phyloP scores from a whole-genome alignment of 2,329 filamentous ascomycete genomes.

The Trichoderma atroviride region DNA sequence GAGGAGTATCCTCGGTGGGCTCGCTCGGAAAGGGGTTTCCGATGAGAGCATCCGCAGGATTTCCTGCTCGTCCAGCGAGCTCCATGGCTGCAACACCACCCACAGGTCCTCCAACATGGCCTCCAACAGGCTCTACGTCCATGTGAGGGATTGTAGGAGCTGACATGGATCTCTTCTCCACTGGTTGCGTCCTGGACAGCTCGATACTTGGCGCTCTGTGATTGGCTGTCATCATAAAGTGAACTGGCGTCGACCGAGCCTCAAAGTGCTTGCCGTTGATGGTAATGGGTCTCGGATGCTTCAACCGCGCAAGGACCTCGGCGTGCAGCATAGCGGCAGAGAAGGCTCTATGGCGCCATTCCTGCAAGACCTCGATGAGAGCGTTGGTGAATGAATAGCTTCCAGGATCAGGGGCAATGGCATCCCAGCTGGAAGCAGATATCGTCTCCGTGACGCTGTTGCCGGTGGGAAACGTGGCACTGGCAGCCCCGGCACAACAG shows the following conservation, averaged over 20 bases:
- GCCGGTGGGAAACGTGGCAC: slow-evolving; percentile 60
- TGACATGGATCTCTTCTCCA: slow-evolving; percentile 32
- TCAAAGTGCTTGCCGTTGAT: slow-evolving; percentile 62
- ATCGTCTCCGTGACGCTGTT: slow-evolving; percentile 64
- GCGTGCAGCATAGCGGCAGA: slow-evolving; percentile 65
- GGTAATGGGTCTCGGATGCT: slow-evolving; percentile 60
- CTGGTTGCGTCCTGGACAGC: slow-evolving; percentile 44
- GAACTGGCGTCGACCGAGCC: slow-evolving; percentile 60
- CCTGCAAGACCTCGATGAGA: slow-evolving; percentile 60
- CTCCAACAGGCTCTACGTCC: slow-evolving; percentile 22
- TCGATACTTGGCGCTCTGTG: slow-evolving; percentile 62
- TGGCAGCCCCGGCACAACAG: slow-evolving; percentile 63
- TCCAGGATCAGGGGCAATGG: slow-evolving; percentile 61
- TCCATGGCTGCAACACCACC: background rate
- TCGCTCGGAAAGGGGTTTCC: slow-evolving; percentile 42
- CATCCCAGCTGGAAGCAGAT: slow-evolving; percentile 64
- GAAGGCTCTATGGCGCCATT: slow-evolving; percentile 58
- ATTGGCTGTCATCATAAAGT: slow-evolving; percentile 66
- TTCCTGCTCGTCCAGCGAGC: slow-evolving; percentile 34
- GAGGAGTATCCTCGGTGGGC: slow-evolving; percentile 58
- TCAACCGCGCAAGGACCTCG: slow-evolving; percentile 61
- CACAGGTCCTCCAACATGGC: slow-evolving; percentile 12
- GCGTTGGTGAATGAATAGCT: slow-evolving; percentile 63
- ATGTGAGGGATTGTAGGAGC: slow-evolving; percentile 32
- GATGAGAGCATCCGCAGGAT: slow-evolving; percentile 31